Conservation (phyloP, 2,329 filamentous ascomycete species). For the Capronia americana region DNA sequence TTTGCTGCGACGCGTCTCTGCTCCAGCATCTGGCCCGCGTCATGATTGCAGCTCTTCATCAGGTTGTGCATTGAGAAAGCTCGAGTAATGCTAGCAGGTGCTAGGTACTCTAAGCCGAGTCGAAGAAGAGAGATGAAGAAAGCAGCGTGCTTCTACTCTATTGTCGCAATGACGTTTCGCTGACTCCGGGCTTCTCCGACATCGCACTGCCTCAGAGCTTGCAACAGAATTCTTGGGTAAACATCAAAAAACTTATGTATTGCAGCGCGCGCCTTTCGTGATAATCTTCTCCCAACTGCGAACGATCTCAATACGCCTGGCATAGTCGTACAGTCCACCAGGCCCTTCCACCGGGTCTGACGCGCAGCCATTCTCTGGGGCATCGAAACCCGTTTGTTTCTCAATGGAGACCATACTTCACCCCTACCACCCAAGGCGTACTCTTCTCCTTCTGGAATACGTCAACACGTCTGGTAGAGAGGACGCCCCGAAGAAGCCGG, state of each 20-base stretch:
- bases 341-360: not conserved
- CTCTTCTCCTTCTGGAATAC: constrained; percentile 37
- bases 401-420: constrained; percentile 30
- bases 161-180: not conserved
- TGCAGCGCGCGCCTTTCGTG: not conserved
- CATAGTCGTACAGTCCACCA: not conserved
- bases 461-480: constrained; percentile 9
- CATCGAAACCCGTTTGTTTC: not conserved
- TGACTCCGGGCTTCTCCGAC: not conserved
- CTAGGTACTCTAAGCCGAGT: not conserved
- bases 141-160: not conserved
- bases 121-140: not conserved
- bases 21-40: not conserved
- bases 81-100: not conserved
- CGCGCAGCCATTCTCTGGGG: not conserved
- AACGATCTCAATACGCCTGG: not conserved
- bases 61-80: not conserved
- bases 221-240: not conserved
- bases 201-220: not conserved
- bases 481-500: not conserved
- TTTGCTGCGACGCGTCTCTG: not conserved
- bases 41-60: not conserved
- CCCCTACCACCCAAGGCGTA: constrained; percentile 32
- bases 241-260: not conserved
- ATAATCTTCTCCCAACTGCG: not conserved